Evolutionary conservation across 768 basidiomycete genomes (phyloP).

Genomic region (Coprinellus micaceus): DNA sequence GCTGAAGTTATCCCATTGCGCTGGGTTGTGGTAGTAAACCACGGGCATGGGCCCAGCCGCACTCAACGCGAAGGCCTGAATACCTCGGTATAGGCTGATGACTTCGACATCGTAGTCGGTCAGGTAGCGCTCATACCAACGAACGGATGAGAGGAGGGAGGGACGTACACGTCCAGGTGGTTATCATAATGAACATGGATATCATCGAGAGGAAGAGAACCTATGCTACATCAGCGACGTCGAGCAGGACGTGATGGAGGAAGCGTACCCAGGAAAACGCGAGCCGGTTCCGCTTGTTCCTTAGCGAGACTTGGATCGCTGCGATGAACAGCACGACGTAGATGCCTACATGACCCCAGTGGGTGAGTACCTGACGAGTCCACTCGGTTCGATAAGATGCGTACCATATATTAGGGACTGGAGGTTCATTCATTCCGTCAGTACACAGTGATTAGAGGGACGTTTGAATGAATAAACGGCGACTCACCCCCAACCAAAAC

Average conservation of each 20-base stretch:
- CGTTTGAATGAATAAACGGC: too few relatives aligned
- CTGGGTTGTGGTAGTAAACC: not conserved
- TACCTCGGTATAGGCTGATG: not conserved
- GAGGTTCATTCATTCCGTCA: not conserved
- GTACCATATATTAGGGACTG: not conserved
- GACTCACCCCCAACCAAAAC: not conserved
- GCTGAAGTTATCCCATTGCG: slow-evolving; percentile 1
- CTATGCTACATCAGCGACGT: not conserved
- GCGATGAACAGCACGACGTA: slow-evolving; percentile 19
- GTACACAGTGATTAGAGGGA: not conserved
- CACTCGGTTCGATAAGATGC: too few relatives aligned
- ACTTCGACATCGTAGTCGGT: not conserved
- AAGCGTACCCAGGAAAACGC: not conserved
- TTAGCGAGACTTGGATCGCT: slow-evolving; percentile 16
- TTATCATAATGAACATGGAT: not conserved
- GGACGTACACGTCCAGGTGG: not conserved
- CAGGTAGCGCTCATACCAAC: not conserved
- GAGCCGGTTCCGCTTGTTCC: slow-evolving; percentile 6
- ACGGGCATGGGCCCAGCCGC: not conserved
- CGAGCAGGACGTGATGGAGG: not conserved
- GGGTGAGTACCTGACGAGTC: too few relatives aligned
- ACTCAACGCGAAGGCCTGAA: not conserved
- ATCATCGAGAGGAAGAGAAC: not conserved
- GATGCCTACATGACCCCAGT: slow-evolving; percentile 11
- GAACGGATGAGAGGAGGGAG: not conserved